Conservation (phyloP, 176 grass and related monocot genomes). For the Juncus effusus region DNA sequence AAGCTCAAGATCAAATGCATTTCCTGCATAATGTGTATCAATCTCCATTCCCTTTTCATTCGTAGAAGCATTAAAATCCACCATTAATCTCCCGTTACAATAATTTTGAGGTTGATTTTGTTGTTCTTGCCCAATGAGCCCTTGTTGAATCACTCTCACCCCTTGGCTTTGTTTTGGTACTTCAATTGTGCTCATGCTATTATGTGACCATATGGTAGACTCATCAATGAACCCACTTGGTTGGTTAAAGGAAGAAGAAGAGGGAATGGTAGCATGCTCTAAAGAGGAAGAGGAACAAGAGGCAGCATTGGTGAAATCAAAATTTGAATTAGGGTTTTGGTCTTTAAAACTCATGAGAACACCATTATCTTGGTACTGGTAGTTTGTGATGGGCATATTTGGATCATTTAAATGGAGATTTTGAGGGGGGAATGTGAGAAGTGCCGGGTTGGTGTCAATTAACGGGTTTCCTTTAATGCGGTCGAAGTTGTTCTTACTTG, state of each 20-base stretch:
- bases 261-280: constrained; percentile 27
- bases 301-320: constrained; percentile 74
- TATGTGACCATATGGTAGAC: constrained; percentile 46
- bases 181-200: constrained; percentile 22
- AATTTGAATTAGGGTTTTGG: constrained; percentile 38
- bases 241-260: constrained; percentile 54
- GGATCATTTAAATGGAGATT: constrained; percentile 17
- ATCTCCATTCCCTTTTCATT: constrained; percentile 56
- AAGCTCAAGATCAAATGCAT: constrained; percentile 65
- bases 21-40: constrained; percentile 47
- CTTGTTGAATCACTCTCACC: constrained; percentile 12
- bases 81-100: constrained; percentile 16
- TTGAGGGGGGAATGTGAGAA: constrained; percentile 28
- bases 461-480: constrained; percentile 16
- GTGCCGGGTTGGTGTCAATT: constrained; percentile 33
- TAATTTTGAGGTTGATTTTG: constrained; percentile 28
- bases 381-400: constrained; percentile 28
- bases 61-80: constrained; percentile 10
- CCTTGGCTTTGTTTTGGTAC: constrained; percentile 16
- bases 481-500: constrained; percentile 47
- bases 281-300: constrained; percentile 39
- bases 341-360: constrained; percentile 77
- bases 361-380: constrained; percentile 40
- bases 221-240: constrained; percentile 56
- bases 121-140: constrained; percentile 34